Base-by-base conservation (phyloP, 2,329 filamentous ascomycete species). In the Emergomyces orientalis region DNA sequence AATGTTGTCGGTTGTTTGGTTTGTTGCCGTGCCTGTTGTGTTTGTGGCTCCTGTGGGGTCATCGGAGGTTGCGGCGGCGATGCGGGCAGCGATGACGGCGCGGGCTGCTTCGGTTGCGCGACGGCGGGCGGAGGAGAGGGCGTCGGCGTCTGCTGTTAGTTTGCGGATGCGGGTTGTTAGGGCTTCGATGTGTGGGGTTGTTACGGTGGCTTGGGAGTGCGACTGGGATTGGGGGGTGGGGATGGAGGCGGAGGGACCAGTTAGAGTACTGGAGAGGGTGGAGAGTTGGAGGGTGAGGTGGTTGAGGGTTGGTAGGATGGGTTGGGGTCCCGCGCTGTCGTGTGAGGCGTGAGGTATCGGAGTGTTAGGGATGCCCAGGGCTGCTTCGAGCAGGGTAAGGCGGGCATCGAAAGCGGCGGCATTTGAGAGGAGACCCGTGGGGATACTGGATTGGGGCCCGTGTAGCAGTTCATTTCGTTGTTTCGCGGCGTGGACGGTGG, bases 371-470 rank as follows among this genome's bases (percentile, higher is more conserved):
- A 96, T 83, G 11, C 94, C 94, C 34, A 99, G 83, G 1, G 87
- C 84, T 67, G 86, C 86, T 78, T 99, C 94, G 57, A 99, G 80
- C 37, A 88, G 79, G 2, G 88, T 79, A 25, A 99, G 84, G 5
- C 94, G 86, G 37, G 85, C 83, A 72, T 97, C 93, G 70, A 99
- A 97, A 66, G 94, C 89, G 30, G 92, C 90, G 7, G 90, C 88
- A 74, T 91, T 89, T 41, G 87, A 85, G 43, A 97, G 80, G 32
- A 89, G 59, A 76, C 82, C 54, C 79, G 87, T 39, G 3, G 73
- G 65, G 5, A 71, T 52, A 27, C 67, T 55, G 17, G 66, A 51
- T 60, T 65, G 62, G 43, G 65, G 27, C 22, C 52, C 61, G 3
- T 60, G 61, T 39, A 65, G 57, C 7, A 63, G 62, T 17, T 63